Conservation (phyloP, 2,329 filamentous ascomycete species). For the Balansia obtecta region DNA sequence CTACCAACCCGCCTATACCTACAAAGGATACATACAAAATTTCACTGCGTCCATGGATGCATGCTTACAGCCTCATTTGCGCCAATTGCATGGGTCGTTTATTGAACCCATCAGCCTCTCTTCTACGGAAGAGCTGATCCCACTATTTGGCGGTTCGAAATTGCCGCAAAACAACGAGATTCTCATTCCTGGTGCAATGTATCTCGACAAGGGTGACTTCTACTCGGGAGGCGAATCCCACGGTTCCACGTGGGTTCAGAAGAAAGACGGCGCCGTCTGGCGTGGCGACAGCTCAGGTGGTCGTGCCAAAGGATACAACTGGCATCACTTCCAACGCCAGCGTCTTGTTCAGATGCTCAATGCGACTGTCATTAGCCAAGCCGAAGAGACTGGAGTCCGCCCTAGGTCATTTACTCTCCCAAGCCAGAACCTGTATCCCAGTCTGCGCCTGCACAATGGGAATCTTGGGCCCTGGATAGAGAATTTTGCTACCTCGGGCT, state of each 20-base stretch:
- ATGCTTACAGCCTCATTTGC: slow-evolving; percentile 42
- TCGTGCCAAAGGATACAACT: slow-evolving; percentile 38
- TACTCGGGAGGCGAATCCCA: slow-evolving; percentile 44
- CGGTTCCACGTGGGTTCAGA: slow-evolving; percentile 45
- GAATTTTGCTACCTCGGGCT: slow-evolving; percentile 29
- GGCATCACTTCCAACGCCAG: slow-evolving; percentile 59
- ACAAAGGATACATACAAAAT: slow-evolving; percentile 41
- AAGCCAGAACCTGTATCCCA: slow-evolving; percentile 27
- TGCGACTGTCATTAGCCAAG: slow-evolving; percentile 38
- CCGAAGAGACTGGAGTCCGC: slow-evolving; percentile 28
- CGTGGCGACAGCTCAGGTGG: slow-evolving; percentile 54
- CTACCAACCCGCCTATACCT: slow-evolving; percentile 24
- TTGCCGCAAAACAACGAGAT: slow-evolving; percentile 52
- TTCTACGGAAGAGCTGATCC: slow-evolving; percentile 41
- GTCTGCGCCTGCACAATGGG: slow-evolving; percentile 20
- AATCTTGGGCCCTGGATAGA: slow-evolving; percentile 29
- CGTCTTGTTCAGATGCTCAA: slow-evolving; percentile 60
- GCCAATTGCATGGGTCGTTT: slow-evolving; percentile 42
- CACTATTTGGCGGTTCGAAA: slow-evolving; percentile 51
- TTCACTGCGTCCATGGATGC: slow-evolving; percentile 46
- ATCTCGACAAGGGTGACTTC: slow-evolving; percentile 43
- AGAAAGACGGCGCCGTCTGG: slow-evolving; percentile 46
- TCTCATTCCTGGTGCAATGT: slow-evolving; percentile 52
- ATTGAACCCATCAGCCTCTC: slow-evolving; percentile 39
- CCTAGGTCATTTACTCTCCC: slow-evolving; percentile 39